A percentile compares a stretch with the other conserved stretches of the same genome.
phyloP scores from a whole-genome alignment of 495 filamentous ascomycete genomes.

The Margaritispora aquatica region DNA sequence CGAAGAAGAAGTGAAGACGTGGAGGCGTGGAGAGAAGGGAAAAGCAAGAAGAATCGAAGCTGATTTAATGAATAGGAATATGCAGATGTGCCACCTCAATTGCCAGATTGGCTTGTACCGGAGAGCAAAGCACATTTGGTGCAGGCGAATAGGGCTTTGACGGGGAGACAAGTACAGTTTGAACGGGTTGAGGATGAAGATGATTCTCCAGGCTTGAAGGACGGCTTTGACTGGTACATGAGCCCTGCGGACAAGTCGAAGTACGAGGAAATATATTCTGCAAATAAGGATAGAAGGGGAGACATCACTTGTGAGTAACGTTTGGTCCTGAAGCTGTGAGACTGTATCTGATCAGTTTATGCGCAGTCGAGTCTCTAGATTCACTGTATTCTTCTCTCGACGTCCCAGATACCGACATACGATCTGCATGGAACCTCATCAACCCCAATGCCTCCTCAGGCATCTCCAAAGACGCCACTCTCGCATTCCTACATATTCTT shows the following conservation, averaged over 20 bases:
- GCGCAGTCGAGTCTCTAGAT: slow-evolving; percentile 76
- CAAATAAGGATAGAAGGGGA: slow-evolving; percentile 78
- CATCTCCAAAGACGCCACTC: slow-evolving; percentile 89
- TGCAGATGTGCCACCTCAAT: slow-evolving; percentile 67
- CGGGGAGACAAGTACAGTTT: slow-evolving; percentile 67
- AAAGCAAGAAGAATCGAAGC: background rate
- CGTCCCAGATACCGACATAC: slow-evolving; percentile 91
- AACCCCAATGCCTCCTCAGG: slow-evolving; percentile 73
- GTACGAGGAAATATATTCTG: slow-evolving; percentile 93
- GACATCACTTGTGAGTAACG: slow-evolving; percentile 71
- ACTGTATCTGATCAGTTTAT: too few species aligned
- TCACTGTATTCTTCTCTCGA: slow-evolving; percentile 86
- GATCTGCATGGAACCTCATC: slow-evolving; percentile 93
- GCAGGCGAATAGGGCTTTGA: slow-evolving; percentile 78
- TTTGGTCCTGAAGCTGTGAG: too few species aligned
- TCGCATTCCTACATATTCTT: slow-evolving; percentile 93
- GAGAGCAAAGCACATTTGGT: slow-evolving; percentile 96
- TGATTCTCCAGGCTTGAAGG: slow-evolving; percentile 76
- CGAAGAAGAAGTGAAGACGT: background rate
- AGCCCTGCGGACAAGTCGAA: slow-evolving; percentile 79
- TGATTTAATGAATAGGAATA: slow-evolving; percentile 56
- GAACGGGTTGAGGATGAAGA: slow-evolving; percentile 72
- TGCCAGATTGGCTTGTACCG: slow-evolving; percentile 95
- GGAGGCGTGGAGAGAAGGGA: background rate
- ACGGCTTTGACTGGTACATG: slow-evolving; percentile 99